Evolutionary conservation across 2,329 filamentous ascomycete species (phyloP), one percentile per base, ranked within the genome.

Genomic region (Nigrospora osmanthi): DNA sequence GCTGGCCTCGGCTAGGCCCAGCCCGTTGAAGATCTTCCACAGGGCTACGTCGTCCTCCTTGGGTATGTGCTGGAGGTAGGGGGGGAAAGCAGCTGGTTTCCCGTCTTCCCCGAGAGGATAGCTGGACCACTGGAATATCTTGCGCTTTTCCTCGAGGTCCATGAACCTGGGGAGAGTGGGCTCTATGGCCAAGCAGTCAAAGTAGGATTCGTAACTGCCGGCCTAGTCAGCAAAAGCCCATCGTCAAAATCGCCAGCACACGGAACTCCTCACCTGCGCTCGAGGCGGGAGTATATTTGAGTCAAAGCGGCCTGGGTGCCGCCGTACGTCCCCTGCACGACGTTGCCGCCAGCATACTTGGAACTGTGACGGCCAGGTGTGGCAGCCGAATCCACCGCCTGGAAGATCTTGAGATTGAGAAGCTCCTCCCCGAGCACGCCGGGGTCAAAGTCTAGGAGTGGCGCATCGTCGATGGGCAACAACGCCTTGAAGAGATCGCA

Each of bases 231-330:
- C 13, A 35, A 31, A 36, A 35, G 36, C 6, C 15, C 31, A 17
- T 34, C 12, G 5, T n/a, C n/a, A n/a, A n/a, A 12, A 11, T 11
- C 14, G 12, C n/a, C 6, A 11, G n/a, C 14, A 13, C 15, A 11
- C 14, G 10, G n/a, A 28, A 6, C 0, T 12, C 28, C 58, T 53
- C 35, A 64, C 61, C 54, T 62, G 38, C 59, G 58, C 52, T 64
- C 62, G 41, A 64, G 63, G 13, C 58, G 54, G 11, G 54, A 52
- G 42, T 64, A 64, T 1, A 60, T 53, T n/a, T 65, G 58, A 0
- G 60, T 63, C 19, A 65, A 23, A 10, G 61, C 61, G 13, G 63
- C 55, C 35, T 64, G 62, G 15, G 62, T 64, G 7, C 61, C 62
- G 6, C 54, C 45, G 42, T 64, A 65, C 3, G 59, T 62, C 2